Evolutionary conservation across 1,284 basidiomycete species (phyloP), one percentile per base, ranked within the genome.

Genomic region (Pterula multifida): DNA sequence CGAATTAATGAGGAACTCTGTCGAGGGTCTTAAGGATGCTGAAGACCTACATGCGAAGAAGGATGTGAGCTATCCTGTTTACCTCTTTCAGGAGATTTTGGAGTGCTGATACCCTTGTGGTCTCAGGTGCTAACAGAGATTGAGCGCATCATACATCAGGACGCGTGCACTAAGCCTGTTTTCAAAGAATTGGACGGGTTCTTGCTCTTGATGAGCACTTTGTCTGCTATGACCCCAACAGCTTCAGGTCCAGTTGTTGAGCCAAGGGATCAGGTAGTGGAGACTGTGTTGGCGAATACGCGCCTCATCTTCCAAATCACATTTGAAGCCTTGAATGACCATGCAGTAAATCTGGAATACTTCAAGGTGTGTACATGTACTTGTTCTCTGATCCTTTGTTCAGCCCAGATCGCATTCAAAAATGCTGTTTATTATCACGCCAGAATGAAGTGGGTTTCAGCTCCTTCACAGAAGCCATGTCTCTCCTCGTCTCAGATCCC

Each of bases 151-250:
- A 70, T 85, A 68, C 63, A 69, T 13, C 73, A 81, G 59, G 77
- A 82, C 54, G 59, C 69, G 4, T 67, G 65, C 49, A 84, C 84
- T 6, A 85, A 81, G 61, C 79, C 83, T 51, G 78, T 82, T 4
- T 90, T 90, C 62, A 72, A 85, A 4, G 83, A 87, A 58, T 69
- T 84, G 59, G 87, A 90, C 55, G 87, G 87, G 0, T 88, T 88
- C 58, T 66, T 89, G 21, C 72, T 79, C 15, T 65, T 87, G 39
- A 78, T 87, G 65, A 84, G 76, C 56, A 77, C 76, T 1, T 63
- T 80, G 1, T 67, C 70, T 47, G 64, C 67, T 13, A 47, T 55
- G 3, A 6, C 39, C 9, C 39, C 39, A n/a, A 17, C 17, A 19
- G 62, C 64, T 48, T 59, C 65, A 25, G 58, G 63, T 42, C 56